Evolutionary conservation across 1,284 basidiomycete species (phyloP).

Genomic region (Testicularia cyperi): DNA sequence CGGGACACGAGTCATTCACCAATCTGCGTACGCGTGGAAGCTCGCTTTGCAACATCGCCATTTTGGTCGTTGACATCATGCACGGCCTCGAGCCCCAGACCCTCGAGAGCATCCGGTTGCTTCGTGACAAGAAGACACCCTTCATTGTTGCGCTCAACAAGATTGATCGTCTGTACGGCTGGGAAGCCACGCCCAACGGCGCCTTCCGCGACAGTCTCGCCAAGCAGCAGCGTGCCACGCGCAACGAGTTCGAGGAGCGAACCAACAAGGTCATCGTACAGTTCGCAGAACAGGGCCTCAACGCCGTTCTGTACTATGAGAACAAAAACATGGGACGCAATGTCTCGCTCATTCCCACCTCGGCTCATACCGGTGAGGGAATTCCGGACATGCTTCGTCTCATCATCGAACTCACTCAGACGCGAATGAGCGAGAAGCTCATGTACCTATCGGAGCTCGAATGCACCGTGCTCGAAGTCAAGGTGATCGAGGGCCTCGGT

Average conservation of each 20-base stretch:
- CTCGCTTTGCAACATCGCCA: slow-evolving; percentile 97
- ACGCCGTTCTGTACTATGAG: slow-evolving; percentile 92
- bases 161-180: slow-evolving; percentile 97
- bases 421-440: slow-evolving; percentile 92
- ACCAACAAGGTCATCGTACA: slow-evolving; percentile 81
- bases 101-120: slow-evolving; percentile 87
- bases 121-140: slow-evolving; percentile 92
- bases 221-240: slow-evolving; percentile 78
- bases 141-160: slow-evolving; percentile 99
- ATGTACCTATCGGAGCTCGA: slow-evolving; percentile 99
- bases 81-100: slow-evolving; percentile 98
- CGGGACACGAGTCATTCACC: slow-evolving; percentile 99
- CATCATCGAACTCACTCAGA: slow-evolving; percentile 93
- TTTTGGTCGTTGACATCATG: slow-evolving; percentile 98
- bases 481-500: slow-evolving; percentile 96
- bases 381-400: slow-evolving; percentile 99
- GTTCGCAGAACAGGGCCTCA: slow-evolving; percentile 96
- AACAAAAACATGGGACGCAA: slow-evolving; percentile 94
- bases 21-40: slow-evolving; percentile 94
- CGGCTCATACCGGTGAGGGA: slow-evolving; percentile 96
- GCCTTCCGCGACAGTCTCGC: slow-evolving; percentile 88
- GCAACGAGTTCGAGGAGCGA: slow-evolving; percentile 91
- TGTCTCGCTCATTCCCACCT: slow-evolving; percentile 95
- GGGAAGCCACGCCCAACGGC: slow-evolving; percentile 86
- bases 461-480: slow-evolving; percentile 99